These are phyloP conservation scores for Periconia digitata DNA, from an alignment of 2,329 filamentous ascomycete genomes.

Conservation along the genomic window DNA sequence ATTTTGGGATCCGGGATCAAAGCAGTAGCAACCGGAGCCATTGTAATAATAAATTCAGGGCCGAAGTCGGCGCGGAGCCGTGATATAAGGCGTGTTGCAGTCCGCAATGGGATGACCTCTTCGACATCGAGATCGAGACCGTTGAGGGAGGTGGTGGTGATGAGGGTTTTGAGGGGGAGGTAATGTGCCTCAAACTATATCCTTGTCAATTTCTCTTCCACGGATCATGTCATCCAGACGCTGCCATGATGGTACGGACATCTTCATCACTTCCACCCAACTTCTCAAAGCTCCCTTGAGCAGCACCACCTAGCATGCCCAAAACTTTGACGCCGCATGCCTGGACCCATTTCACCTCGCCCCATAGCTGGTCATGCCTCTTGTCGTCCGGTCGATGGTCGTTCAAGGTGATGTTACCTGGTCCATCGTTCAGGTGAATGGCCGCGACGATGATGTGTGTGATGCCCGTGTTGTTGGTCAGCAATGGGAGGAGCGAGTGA, in stretches of 20 bases:
- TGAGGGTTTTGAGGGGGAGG: slow-evolving; percentile 64
- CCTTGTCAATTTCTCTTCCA: slow-evolving; percentile 3
- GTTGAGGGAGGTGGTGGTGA: slow-evolving; percentile 56
- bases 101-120: slow-evolving; percentile 69
- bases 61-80: slow-evolving; percentile 66
- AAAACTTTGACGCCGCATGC: slow-evolving; percentile 75
- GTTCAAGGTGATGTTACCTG: slow-evolving; percentile 74
- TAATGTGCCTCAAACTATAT: slow-evolving; percentile 75
- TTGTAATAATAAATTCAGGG: slow-evolving; percentile 70
- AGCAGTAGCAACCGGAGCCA: slow-evolving; percentile 80
- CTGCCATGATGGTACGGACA: slow-evolving; percentile 10
- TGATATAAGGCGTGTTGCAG: slow-evolving; percentile 57
- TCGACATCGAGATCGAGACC: slow-evolving; percentile 56
- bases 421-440: slow-evolving; percentile 74
- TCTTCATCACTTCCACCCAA: slow-evolving; percentile 36
- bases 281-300: slow-evolving; percentile 69
- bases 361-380: slow-evolving; percentile 74
- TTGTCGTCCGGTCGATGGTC: slow-evolving; percentile 70
- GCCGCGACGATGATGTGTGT: slow-evolving; percentile 88
- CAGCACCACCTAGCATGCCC: slow-evolving; percentile 86
- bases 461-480: slow-evolving; percentile 60
- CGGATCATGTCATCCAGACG: neutral
- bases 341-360: slow-evolving; percentile 72
- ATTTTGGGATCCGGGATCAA: slow-evolving; percentile 54
- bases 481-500: slow-evolving; percentile 63